These are phyloP conservation scores for Trametes meyenii DNA, from an alignment of 768 basidiomycete genomes.

Conservation along the genomic window DNA sequence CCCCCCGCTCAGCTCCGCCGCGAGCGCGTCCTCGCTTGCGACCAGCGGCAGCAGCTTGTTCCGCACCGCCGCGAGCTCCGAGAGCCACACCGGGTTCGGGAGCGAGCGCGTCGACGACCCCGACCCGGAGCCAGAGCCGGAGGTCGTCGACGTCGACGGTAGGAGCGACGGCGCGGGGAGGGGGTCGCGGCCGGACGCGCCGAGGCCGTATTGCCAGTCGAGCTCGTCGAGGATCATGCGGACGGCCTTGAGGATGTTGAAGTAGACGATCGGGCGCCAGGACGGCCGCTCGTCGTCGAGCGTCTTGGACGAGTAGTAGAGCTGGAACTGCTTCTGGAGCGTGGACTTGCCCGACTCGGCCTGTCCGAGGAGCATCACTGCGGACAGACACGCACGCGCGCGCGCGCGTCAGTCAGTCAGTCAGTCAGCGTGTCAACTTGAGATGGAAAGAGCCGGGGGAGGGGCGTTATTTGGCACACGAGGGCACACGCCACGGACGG, in stretches of 20 bases:
- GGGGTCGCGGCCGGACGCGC: constrained; percentile 21
- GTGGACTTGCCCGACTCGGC: constrained; percentile 71
- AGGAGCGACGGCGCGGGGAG: constrained; percentile 11
- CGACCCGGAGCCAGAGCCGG: constrained; percentile 19
- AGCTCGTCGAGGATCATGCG: constrained; percentile 75
- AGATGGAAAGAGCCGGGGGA: no score
- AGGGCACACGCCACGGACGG: no score
- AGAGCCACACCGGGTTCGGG: constrained; percentile 36
- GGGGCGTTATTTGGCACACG: no score
- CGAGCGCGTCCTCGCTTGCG: constrained; percentile 67
- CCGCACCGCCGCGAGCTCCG: constrained; percentile 56
- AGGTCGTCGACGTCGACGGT: constrained; percentile 25
- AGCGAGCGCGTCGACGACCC: constrained; percentile 30
- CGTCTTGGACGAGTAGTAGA: constrained; percentile 63
- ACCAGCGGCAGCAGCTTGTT: constrained; percentile 62
- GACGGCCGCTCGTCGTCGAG: constrained; percentile 44
- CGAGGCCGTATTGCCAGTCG: constrained; percentile 54
- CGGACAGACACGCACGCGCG: not conserved
- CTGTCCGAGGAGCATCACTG: constrained; percentile 39
- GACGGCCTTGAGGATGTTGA: constrained; percentile 68
- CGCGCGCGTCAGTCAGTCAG: no score
- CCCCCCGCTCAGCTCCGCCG: constrained; percentile 69
- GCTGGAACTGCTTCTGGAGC: constrained; percentile 82
- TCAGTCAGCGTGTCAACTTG: no score
- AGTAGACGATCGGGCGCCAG: constrained; percentile 49